phyloP scores from a whole-genome alignment of 179 eudicot species.

The Kewa caespitosa region DNA sequence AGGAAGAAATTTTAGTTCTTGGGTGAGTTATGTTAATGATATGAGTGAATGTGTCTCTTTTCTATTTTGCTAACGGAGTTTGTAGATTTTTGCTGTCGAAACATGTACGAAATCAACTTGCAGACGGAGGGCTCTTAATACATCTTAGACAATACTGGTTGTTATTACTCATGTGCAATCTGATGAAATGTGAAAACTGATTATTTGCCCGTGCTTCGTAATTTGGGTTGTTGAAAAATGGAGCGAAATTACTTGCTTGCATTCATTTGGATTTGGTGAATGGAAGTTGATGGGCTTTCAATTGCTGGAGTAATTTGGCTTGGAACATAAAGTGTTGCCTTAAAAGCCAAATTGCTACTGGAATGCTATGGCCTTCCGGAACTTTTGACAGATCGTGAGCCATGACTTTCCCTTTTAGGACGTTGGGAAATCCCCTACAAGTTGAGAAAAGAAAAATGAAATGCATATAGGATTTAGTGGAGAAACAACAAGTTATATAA shows the following conservation, averaged over 20 bases:
- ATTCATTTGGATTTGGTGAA: background rate
- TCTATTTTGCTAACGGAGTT: background rate
- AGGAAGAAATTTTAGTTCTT: background rate
- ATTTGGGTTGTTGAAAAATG: conserved; percentile 5
- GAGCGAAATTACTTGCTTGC: background rate
- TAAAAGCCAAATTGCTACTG: background rate
- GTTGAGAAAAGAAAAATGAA: background rate
- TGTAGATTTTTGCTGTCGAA: background rate
- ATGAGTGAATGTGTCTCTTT: no score
- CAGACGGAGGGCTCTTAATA: background rate
- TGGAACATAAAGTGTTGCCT: background rate
- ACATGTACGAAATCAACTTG: background rate
- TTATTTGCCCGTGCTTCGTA: background rate
- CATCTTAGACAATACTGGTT: background rate
- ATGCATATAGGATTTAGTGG: background rate
- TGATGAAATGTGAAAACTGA: background rate
- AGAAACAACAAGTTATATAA: background rate
- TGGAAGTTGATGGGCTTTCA: background rate
- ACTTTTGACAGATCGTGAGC: background rate
- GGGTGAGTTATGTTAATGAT: background rate
- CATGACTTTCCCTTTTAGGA: background rate
- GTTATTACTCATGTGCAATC: background rate
- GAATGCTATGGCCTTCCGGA: background rate
- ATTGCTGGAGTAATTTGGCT: background rate
- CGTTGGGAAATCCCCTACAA: background rate